Base-by-base conservation (phyloP, 306 rosid species). In the Vicia sativa region DNA sequence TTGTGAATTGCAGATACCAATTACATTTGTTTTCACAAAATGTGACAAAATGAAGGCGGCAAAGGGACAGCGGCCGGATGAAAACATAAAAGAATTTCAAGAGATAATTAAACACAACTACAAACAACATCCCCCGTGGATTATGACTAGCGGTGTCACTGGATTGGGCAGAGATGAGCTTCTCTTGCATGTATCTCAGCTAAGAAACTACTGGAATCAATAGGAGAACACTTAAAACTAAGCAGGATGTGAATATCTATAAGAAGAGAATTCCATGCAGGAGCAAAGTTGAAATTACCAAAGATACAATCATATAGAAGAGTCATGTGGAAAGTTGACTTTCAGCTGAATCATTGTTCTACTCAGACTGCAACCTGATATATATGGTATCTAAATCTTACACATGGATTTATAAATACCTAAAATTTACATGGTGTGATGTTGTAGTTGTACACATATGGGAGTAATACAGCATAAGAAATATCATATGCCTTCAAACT, bases 161-260 rank as follows among this genome's bases (percentile, higher is more conserved):
- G 93, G 96, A 73, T 53, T 89, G 59, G 98, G 96, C 53, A 85
- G 96, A 60, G 98, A 92, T 73, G 98, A 89, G 45, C 86, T 87
- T 62, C 92, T 89, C 57, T 87, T 87, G 69, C 95, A 92, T 65
- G 82, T 87, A 83, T 92, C 91, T 41, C 96, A 92, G 79, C 82
- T 89, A 43, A 76, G 95, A 67, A 87, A 89, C 82, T 92, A 86
- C 79, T 92, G 96, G 98, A 91, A 92, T 81, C 96, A 92, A 67
- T 83, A 79, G 78, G 19, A 67, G 16, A 14, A 28, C 35, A 28
- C 65, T 35, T 29, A 42, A 56, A 48, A 16, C 11, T 46, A 38
- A n/a, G 64, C 62, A 53, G 69, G 43, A 29, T 18, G 53, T 14
- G 77, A 60, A 37, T 43, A 8, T 59, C 62, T 34, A 9, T 26